phyloP scores from a whole-genome alignment of 164 flowering plant genomes.

The Tinospora cordifolia region DNA sequence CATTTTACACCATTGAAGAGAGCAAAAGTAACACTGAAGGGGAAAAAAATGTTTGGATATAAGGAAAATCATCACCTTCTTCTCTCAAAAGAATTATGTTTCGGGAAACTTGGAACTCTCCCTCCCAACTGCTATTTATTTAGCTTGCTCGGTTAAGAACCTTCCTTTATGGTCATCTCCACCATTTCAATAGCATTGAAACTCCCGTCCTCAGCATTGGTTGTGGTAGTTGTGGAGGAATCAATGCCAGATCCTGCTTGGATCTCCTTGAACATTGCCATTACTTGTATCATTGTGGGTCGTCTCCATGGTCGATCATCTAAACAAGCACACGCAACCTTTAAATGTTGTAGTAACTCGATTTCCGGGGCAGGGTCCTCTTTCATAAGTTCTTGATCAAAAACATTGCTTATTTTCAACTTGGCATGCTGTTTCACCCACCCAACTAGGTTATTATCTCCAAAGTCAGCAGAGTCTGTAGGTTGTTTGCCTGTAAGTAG shows the following conservation, averaged over 20 bases:
- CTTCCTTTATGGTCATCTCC: conserved; percentile 76
- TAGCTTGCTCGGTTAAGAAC: conserved; percentile 34
- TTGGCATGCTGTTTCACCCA: conserved; percentile 95
- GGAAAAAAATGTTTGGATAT: conserved; percentile 20
- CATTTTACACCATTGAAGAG: conserved; percentile 16
- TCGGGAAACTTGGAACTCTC: conserved; percentile 10
- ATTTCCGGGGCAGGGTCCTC: conserved; percentile 69
- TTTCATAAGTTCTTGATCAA: conserved; percentile 64
- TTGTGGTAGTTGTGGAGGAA: conserved; percentile 32
- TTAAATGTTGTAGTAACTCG: conserved; percentile 77
- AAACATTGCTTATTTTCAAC: conserved; percentile 60
- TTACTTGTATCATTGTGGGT: conserved; percentile 90
- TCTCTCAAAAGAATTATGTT: conserved; percentile 27
- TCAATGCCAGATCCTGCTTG: conserved; percentile 69
- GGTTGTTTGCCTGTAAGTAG: conserved; percentile 84
- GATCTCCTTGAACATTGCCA: conserved; percentile 93
- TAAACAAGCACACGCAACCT: conserved; percentile 78
- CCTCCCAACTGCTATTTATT: conserved; percentile 13
- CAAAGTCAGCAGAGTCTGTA: conserved; percentile 85
- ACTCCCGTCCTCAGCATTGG: conserved; percentile 38
- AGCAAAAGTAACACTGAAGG: conserved; percentile 13
- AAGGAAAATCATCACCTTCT: conserved; percentile 12
- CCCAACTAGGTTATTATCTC: conserved; percentile 91
- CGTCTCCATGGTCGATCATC: conserved; percentile 74
- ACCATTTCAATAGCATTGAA: conserved; percentile 46